These are phyloP conservation scores for Fonsecaea pugnacius DNA, from an alignment of 2,329 filamentous ascomycete genomes.

Conservation along the genomic window DNA sequence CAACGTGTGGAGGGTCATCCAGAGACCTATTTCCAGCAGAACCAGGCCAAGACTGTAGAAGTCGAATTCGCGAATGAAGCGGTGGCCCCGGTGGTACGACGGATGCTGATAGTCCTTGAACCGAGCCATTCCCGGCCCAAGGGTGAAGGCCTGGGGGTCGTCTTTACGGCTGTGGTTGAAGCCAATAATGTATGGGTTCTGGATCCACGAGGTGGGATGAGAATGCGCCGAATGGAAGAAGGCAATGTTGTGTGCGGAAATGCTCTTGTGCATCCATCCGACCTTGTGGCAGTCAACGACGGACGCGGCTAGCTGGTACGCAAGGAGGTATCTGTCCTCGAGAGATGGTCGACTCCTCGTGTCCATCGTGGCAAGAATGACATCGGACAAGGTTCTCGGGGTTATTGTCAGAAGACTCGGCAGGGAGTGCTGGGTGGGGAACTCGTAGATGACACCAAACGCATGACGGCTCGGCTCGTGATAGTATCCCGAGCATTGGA, in stretches of 20 bases:
- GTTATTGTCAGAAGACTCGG: no score
- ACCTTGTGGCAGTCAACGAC: neutral
- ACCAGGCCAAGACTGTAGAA: slow-evolving; percentile 66
- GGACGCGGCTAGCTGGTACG: neutral
- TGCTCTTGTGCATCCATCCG: slow-evolving; percentile 5
- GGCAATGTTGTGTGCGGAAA: neutral
- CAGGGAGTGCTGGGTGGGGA: no score
- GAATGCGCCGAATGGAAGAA: neutral
- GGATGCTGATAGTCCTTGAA: slow-evolving; percentile 59
- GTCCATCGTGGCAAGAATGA: neutral
- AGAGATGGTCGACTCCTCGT: neutral
- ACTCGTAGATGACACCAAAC: no score
- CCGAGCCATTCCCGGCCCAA: neutral
- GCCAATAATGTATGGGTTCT: neutral
- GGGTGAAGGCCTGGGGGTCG: neutral
- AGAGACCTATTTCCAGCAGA: slow-evolving; percentile 66
- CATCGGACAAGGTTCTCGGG: no score
- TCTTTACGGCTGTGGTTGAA: slow-evolving; percentile 7
- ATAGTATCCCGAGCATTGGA: neutral
- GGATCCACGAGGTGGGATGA: neutral
- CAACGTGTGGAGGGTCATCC: slow-evolving; percentile 42
- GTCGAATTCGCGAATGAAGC: slow-evolving; percentile 49
- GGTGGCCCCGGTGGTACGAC: slow-evolving; percentile 37
- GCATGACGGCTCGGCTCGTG: no score
- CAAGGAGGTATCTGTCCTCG: neutral